phyloP scores from a whole-genome alignment of 371 early-diverging fungal species.

The Batkoa obscura region DNA sequence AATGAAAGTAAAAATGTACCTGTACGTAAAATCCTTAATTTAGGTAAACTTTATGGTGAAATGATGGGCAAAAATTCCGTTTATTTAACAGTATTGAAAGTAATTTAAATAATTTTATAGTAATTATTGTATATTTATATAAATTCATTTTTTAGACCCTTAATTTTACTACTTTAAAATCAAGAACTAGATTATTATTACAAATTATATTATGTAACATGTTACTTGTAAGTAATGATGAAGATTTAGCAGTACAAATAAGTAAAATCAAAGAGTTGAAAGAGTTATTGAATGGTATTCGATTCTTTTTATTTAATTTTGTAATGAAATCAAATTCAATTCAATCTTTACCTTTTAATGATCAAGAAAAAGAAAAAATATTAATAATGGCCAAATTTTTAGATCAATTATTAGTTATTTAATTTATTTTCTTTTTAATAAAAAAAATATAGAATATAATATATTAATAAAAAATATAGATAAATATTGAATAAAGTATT shows the following conservation, averaged over 20 bases:
- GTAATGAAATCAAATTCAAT: not conserved
- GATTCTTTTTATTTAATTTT: not conserved
- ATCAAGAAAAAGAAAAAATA: not conserved
- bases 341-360: not conserved
- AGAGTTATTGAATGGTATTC: not conserved
- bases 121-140: not conserved
- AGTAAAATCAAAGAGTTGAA: not conserved
- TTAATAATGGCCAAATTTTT: not conserved
- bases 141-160: conserved; percentile 18
- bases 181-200: conserved; percentile 39
- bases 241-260: not conserved
- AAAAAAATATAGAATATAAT: no score
- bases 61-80: conserved; percentile 36
- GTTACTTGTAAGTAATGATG: not conserved
- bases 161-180: conserved; percentile 44
- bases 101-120: not conserved
- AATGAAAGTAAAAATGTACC: conserved; percentile 18
- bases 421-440: no score
- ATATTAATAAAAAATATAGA: no score
- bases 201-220: conserved; percentile 35
- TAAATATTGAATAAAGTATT: no score
- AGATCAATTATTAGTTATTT: not conserved
- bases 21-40: conserved; percentile 41
- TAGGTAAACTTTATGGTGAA: conserved; percentile 51
- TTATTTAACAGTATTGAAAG: conserved; percentile 39